Conservation (phyloP, 805 yeast genomes). For the Kuraishia ogatae region DNA sequence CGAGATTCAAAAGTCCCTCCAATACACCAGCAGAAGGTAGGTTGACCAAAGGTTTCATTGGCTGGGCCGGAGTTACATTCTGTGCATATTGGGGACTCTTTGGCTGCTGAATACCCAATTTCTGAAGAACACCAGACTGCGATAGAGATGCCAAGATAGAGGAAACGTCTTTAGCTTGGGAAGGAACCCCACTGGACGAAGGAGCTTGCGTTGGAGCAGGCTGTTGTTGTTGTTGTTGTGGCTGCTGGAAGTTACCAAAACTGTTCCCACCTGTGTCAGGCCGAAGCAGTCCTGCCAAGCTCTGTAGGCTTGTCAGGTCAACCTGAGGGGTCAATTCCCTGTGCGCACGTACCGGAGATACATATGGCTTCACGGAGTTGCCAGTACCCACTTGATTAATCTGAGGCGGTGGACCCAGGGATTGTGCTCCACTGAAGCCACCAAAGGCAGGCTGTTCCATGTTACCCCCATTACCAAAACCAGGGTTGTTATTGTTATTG, state of each 20-base stretch:
- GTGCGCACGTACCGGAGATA: conserved; percentile 13
- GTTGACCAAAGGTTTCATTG: conserved; percentile 2
- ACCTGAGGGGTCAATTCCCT: conserved; percentile 11
- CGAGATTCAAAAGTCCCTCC: conserved; percentile 2
- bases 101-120: neutral
- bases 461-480: neutral
- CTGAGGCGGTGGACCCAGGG: conserved; percentile 2
- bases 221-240: neutral
- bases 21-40: conserved; percentile 2
- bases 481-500: neutral
- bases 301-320: conserved; percentile 8
- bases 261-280: neutral
- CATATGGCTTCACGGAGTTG: conserved; percentile 2
- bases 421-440: neutral
- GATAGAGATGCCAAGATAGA: conserved; percentile 1
- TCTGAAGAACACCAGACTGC: conserved; percentile 3
- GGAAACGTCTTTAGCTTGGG: neutral
- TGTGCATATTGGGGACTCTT: neutral
- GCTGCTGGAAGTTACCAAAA: neutral
- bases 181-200: neutral
- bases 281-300: neutral
- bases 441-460: neutral
- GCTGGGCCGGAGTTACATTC: neutral
- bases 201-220: neutral
- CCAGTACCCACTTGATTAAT: conserved; percentile 1